Base-by-base conservation (phyloP, 495 filamentous ascomycete genomes). In the Talaromyces liani region DNA sequence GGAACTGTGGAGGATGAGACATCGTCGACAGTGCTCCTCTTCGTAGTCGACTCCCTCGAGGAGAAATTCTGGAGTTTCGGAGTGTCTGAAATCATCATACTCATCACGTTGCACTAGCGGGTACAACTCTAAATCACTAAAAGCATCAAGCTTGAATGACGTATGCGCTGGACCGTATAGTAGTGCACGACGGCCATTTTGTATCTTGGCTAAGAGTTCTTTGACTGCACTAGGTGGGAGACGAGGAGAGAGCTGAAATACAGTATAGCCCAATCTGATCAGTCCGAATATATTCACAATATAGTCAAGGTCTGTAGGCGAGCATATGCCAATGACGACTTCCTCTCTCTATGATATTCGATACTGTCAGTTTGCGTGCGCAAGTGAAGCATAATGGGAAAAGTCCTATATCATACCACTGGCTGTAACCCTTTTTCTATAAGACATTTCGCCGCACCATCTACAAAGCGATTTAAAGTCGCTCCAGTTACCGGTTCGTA, bases 161-260 rank as follows among this genome's bases (percentile, higher is more conserved):
- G 33, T 34, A 34, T 34, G 33, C 33, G 33, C 33, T 34, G 33
- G 33, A 34, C 4, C 33, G 33, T 34, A 34, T 34, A 34, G 33
- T 34, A 34, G 33, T 34, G 33, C 33, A 34, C 33, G 33, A 34
- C 33, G 33, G 33, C 33, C 33, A 34, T 34, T 34, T 34, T 34
- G 33, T 34, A 34, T 34, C 33, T 74, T 71, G 51, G 77, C 67
- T 1, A 88, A 73, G 4, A 88, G 68, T 33, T 82, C 79, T 16
- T 80, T 74, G 63, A 79, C 83, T 31, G 84, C 85, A 4, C 72
- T 69, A 0, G 78, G 72, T 7, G 82, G 77, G 16, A 87, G 70
- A 41, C 85, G 80, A 16, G 83, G 83, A 0, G 85, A 88, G 10
- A 88, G 71, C 65, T 84, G 81, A 66, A 88, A 77, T 24, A 81